Percentiles rank a stretch among this genome's conserved stretches.
These are phyloP conservation scores for Fraxinus quadrangulata DNA, from an alignment of 257 asterid genomes.

Conservation along the genomic window DNA sequence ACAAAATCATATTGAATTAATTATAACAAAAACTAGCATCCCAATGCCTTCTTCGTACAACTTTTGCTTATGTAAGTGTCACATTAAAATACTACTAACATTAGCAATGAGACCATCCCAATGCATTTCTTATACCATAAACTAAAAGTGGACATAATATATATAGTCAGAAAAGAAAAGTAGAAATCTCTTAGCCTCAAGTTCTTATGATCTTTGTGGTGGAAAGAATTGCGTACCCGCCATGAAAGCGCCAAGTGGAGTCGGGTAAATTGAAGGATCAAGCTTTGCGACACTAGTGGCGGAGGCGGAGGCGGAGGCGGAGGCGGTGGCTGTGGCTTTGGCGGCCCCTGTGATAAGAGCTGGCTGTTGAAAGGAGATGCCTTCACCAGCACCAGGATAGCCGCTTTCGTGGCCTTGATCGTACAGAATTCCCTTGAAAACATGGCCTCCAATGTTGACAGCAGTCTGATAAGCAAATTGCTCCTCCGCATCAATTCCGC, in stretches of 20 bases:
- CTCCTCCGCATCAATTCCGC: slow-evolving; percentile 44
- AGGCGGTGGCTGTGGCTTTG: not conserved
- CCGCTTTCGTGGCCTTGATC: slow-evolving; percentile 57
- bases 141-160: too few relatives aligned
- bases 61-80: slow-evolving; percentile 1
- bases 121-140: not conserved
- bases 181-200: slow-evolving; percentile 14
- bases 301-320: not conserved
- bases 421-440: slow-evolving; percentile 62
- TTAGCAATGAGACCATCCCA: not conserved
- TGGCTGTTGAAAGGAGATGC: slow-evolving; percentile 6
- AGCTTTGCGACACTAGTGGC: slow-evolving; percentile 18
- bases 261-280: slow-evolving; percentile 32
- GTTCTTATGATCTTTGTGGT: slow-evolving; percentile 41
- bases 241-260: slow-evolving; percentile 45
- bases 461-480: slow-evolving; percentile 59
- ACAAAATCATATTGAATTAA: slow-evolving; percentile 32
- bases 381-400: slow-evolving; percentile 25
- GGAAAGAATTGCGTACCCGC: slow-evolving; percentile 57
- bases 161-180: too few relatives aligned
- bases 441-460: slow-evolving; percentile 63
- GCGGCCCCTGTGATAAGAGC: not conserved
- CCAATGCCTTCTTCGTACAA: slow-evolving; percentile 22
- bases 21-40: slow-evolving; percentile 23
- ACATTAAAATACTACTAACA: not conserved